Evolutionary conservation across 1,284 basidiomycete species (phyloP), one percentile per base, ranked within the genome.

Genomic region (Melampsora larici-populina): DNA sequence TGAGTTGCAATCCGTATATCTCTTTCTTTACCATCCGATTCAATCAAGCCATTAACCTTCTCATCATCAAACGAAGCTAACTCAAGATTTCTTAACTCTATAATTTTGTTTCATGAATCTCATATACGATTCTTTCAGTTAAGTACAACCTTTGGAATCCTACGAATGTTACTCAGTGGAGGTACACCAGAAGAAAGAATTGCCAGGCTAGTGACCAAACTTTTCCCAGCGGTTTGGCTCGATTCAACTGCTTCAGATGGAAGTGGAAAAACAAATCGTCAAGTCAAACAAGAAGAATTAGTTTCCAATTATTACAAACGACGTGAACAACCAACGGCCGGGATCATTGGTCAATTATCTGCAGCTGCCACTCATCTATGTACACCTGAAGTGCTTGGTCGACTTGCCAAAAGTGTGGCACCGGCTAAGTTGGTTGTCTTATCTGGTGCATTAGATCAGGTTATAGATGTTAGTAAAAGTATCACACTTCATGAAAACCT

Each of bases 361-460:
- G 73, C 65, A 3, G 73, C 21, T 18, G 17, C 66, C 9, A 60
- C 89, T 0, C 93, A 94, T 82, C 82, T 87, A 74, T 89, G 94
- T 72, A 83, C 86, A 2, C 85, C 87, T 0, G 86, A 86, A 0
- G 87, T 88, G 0, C 86, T 93, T 17, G 83, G 83, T 6, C 81
- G 81, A 48, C 89, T 94, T 65, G 87, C 89, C 1, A 81, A 83
- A 0, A 84, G 84, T 2, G 87, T 94, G 18, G 86, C 88, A 13
- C 72, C 72, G 13, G 72, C 72, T 21, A 88, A 76, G 31, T 2
- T 76, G 3, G 79, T 87, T 17, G 90, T 94, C 79, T 81, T 93
- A 21, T 91, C 89, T 0, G 93, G 92, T 1, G 90, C 92, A 80
- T 83, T 88, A 1, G 93, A 95, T 82, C 81, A 88, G 66, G 84